Conservation (phyloP, 441 rosid genomes). For the Aquilaria agallochum region DNA sequence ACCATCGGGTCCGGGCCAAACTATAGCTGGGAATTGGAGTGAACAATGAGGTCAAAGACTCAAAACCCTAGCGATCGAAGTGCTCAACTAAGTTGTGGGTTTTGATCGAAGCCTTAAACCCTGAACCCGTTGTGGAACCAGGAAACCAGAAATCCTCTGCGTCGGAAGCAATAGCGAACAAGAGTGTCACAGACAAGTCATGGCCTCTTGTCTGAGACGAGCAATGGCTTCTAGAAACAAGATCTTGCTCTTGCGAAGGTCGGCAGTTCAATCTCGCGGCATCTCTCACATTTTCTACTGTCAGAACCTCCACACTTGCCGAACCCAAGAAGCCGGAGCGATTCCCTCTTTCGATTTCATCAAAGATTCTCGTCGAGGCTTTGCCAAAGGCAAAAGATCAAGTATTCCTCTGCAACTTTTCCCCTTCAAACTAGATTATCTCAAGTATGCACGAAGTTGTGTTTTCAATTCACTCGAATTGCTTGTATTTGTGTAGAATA, state of each 20-base stretch:
- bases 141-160: too few species aligned
- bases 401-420: slow-evolving; percentile 28
- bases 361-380: slow-evolving; percentile 53
- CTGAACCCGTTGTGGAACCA: too few species aligned
- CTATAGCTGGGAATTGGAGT: too few species aligned
- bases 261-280: slow-evolving; percentile 29
- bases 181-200: slow-evolving; percentile 6
- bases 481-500: background rate
- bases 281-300: slow-evolving; percentile 23
- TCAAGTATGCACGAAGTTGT: background rate
- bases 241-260: slow-evolving; percentile 29
- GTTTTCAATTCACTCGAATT: background rate
- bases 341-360: slow-evolving; percentile 27
- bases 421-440: background rate
- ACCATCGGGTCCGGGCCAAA: too few species aligned
- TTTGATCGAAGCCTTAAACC: too few species aligned
- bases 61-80: too few species aligned
- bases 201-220: slow-evolving; percentile 60
- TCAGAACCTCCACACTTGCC: slow-evolving; percentile 8
- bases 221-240: slow-evolving; percentile 27
- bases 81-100: too few species aligned
- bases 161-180: too few species aligned
- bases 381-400: slow-evolving; percentile 73
- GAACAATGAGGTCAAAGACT: too few species aligned
- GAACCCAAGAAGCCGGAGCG: slow-evolving; percentile 13